phyloP scores from a whole-genome alignment of 441 rosid species.

The Capsella rubella region DNA sequence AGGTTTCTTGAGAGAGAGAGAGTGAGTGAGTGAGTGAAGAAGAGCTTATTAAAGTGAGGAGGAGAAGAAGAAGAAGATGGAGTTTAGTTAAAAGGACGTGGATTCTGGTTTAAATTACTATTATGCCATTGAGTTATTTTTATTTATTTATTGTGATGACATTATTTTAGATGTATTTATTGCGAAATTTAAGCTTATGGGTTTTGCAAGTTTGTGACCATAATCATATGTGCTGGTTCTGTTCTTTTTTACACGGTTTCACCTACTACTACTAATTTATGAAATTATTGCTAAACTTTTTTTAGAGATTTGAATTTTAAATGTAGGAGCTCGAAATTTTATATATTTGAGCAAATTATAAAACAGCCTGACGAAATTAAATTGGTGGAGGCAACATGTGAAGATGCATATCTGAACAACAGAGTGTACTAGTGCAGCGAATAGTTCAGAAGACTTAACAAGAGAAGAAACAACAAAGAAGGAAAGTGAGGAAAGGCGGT shows the following conservation, averaged over 20 bases:
- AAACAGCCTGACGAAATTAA: background rate
- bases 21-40: constrained; percentile 20
- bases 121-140: constrained; percentile 8
- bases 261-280: background rate
- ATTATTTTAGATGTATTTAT: background rate
- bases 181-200: constrained; percentile 36
- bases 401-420: too few species aligned
- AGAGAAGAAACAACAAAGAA: too few species aligned
- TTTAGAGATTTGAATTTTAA: too few species aligned
- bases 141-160: background rate
- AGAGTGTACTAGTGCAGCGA: too few species aligned
- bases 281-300: too few species aligned
- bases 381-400: background rate
- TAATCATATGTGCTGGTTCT: constrained; percentile 7
- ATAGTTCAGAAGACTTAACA: too few species aligned
- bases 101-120: constrained; percentile 10
- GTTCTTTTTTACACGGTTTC: constrained; percentile 8
- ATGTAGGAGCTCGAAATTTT: too few species aligned
- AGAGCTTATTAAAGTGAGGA: constrained; percentile 8
- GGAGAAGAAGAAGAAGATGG: constrained; percentile 5
- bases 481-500: too few species aligned
- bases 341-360: background rate
- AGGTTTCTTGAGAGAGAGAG: constrained; percentile 7
- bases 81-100: constrained; percentile 37
- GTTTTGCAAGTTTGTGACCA: constrained; percentile 14